Percentiles rank a stretch among this genome's conserved stretches.
These are phyloP conservation scores for Eremomyces bilateralis DNA, from an alignment of 495 filamentous ascomycete species.

Conservation along the genomic window DNA sequence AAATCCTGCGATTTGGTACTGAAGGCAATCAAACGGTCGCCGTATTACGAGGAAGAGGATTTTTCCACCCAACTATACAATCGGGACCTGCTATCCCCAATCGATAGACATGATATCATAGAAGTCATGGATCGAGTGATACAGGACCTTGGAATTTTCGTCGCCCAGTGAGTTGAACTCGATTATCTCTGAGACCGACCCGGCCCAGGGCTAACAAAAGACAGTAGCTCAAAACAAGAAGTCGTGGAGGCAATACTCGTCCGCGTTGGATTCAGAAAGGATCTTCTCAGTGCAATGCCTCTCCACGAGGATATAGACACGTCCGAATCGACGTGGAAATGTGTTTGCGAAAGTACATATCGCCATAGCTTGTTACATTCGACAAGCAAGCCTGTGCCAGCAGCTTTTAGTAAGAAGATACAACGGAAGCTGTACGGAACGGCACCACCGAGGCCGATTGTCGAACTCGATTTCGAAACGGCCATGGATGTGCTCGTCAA, in stretches of 20 bases:
- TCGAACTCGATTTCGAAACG: constrained; percentile 48
- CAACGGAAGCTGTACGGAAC: constrained; percentile 79
- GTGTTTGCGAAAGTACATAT: no score
- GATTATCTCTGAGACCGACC: no score
- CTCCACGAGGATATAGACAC: background rate
- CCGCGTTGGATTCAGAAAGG: constrained; percentile 8
- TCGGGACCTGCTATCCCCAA: constrained; percentile 43
- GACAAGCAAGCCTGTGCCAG: constrained; percentile 43
- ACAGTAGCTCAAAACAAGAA: no score
- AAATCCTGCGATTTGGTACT: constrained; percentile 71
- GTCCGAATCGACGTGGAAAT: no score
- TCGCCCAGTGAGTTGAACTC: no score
- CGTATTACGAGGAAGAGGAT: constrained; percentile 90
- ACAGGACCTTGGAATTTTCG: no score
- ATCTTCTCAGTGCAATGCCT: constrained; percentile 10
- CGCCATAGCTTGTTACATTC: no score
- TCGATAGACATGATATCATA: constrained; percentile 33
- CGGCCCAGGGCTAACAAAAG: no score
- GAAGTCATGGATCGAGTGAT: constrained; percentile 38
- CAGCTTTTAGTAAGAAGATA: constrained; percentile 73
- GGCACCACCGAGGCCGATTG: constrained; percentile 77
- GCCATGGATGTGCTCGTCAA: constrained; percentile 47
- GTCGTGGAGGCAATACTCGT: background rate
- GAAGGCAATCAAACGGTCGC: constrained; percentile 42
- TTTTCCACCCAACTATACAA: constrained; percentile 82